Evolutionary conservation across 2,329 filamentous ascomycete genomes (phyloP).

Genomic region (Remersonia thermophila): DNA sequence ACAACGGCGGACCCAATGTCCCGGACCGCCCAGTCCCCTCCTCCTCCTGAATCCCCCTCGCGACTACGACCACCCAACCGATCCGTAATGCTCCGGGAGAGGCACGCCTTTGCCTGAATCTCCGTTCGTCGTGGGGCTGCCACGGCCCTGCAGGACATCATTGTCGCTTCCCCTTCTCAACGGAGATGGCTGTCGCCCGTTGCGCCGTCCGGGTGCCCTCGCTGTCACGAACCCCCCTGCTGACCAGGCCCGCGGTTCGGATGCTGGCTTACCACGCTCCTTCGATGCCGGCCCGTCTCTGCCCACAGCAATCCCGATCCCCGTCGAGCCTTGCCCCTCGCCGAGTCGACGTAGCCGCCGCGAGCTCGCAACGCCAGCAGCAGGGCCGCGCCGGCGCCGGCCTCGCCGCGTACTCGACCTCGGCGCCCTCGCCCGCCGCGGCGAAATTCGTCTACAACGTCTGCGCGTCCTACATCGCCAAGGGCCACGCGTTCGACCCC

Average conservation of each 20-base stretch:
- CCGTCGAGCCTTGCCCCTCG: no score
- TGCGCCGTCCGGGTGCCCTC: conserved; percentile 9
- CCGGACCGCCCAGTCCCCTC: conserved; percentile 1
- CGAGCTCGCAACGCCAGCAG: no score
- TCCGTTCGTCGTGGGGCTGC: conserved; percentile 2
- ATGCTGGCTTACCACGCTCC: background rate
- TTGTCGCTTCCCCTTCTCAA: background rate
- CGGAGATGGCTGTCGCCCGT: conserved; percentile 9
- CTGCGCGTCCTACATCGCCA: conserved; percentile 63
- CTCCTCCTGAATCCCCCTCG: conserved; percentile 3
- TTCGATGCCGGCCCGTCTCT: background rate
- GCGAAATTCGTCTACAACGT: conserved; percentile 51
- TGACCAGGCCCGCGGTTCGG: background rate
- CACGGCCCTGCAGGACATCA: conserved; percentile 3
- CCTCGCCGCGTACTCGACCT: no score
- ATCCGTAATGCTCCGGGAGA: conserved; percentile 10
- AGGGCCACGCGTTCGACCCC: conserved; percentile 56
- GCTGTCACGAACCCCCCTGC: conserved; percentile 5
- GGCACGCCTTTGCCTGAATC: conserved; percentile 1
- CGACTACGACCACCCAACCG: conserved; percentile 4
- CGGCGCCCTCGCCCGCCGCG: conserved; percentile 5
- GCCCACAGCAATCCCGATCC: no score
- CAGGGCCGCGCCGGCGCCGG: no score
- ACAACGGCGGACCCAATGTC: conserved; percentile 7
- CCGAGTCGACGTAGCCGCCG: no score